Conservation (phyloP, 768 basidiomycete species). For the Tubosaeta brunneosetosa region DNA sequence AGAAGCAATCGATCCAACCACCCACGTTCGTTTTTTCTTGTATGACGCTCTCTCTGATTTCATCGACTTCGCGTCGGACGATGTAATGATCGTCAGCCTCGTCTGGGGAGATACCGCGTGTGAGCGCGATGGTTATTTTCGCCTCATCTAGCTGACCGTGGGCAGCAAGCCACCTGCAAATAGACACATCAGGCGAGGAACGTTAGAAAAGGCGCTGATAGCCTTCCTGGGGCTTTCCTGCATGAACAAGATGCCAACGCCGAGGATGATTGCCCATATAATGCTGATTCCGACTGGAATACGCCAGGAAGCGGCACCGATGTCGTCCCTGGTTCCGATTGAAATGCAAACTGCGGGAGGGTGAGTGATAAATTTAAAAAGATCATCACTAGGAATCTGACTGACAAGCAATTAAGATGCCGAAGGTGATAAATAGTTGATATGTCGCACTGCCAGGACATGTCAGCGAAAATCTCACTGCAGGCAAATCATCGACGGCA, state of each 20-base stretch:
- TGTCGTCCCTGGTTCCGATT: slow-evolving; percentile 55
- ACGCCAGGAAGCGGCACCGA: slow-evolving; percentile 54
- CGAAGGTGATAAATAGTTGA: slow-evolving; percentile 65
- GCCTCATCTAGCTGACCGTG: slow-evolving; percentile 47
- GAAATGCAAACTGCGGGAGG: slow-evolving; percentile 49
- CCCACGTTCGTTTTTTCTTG: slow-evolving; percentile 42
- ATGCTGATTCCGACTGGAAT: slow-evolving; percentile 58
- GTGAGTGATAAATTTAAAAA: neutral
- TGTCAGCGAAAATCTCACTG: neutral
- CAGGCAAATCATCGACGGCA: neutral
- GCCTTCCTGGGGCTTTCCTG: slow-evolving; percentile 56
- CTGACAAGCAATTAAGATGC: slow-evolving; percentile 62
- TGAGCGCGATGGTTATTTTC: slow-evolving; percentile 41
- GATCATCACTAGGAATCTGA: neutral
- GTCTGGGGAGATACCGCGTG: slow-evolving; percentile 42
- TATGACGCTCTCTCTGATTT: slow-evolving; percentile 50
- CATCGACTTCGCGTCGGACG: slow-evolving; percentile 47
- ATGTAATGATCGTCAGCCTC: slow-evolving; percentile 40
- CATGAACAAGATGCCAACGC: slow-evolving; percentile 64
- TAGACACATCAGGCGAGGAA: neutral
- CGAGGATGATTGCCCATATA: slow-evolving; percentile 58
- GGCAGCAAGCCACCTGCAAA: slow-evolving; percentile 50
- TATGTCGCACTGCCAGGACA: slow-evolving; percentile 38
- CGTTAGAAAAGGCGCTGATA: neutral
- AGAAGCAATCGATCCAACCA: slow-evolving; percentile 71